phyloP scores from a whole-genome alignment of 148 eudicot species.

The Persicaria maculosa region DNA sequence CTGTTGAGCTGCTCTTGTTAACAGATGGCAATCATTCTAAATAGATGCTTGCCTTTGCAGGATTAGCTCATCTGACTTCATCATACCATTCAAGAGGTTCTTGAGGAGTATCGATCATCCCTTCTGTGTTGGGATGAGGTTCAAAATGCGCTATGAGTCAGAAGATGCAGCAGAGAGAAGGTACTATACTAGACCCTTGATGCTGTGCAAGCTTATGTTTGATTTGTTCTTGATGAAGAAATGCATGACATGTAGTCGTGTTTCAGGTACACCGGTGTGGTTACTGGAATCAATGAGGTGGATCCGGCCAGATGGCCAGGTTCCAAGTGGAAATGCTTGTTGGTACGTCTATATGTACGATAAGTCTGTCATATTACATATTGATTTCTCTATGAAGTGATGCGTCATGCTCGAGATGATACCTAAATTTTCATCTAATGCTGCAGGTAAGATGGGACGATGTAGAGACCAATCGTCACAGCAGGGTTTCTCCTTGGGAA shows the following conservation, averaged over 20 bases:
- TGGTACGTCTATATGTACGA: constrained; percentile 39
- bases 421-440: not conserved
- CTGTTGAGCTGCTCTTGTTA: no score
- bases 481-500: constrained; percentile 98
- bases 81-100: constrained; percentile 63
- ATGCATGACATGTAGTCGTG: constrained; percentile 7
- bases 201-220: not conserved
- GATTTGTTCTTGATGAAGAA: not conserved
- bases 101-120: constrained; percentile 53
- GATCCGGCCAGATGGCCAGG: constrained; percentile 93
- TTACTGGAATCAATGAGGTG: constrained; percentile 63
- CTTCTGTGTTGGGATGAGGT: constrained; percentile 62
- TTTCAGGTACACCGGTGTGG: constrained; percentile 70
- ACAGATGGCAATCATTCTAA: no score
- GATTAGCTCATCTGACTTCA: constrained; percentile 68
- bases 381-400: not conserved
- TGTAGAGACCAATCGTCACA: constrained; percentile 51
- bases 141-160: constrained; percentile 72
- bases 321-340: constrained; percentile 88
- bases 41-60: constrained; percentile 26
- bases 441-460: constrained; percentile 97
- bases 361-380: not conserved
- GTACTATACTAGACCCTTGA: constrained; percentile 21
- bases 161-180: constrained; percentile 90
- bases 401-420: not conserved